Conservation (phyloP, 495 filamentous ascomycete genomes). For the Penicillium antarcticum region DNA sequence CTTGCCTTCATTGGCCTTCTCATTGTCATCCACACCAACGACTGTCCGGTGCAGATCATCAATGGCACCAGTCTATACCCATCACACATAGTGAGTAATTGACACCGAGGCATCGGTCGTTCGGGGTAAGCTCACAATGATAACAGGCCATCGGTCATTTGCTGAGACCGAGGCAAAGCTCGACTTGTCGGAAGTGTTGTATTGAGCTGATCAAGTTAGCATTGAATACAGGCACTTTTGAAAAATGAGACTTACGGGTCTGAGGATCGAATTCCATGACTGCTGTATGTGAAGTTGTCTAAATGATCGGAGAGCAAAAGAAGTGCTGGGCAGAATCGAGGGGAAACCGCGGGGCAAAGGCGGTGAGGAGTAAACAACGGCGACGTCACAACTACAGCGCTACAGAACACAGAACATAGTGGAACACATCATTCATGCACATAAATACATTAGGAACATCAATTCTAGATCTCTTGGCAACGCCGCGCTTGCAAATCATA, state of each 20-base stretch:
- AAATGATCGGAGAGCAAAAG: not conserved
- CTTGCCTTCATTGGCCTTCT: slow-evolving; percentile 77
- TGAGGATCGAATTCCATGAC: slow-evolving; percentile 62
- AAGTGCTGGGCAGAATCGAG: slow-evolving; percentile 5
- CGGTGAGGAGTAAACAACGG: slow-evolving; percentile 1
- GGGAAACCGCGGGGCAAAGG: slow-evolving; percentile 5
- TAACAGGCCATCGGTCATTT: slow-evolving; percentile 86
- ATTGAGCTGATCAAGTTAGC: slow-evolving; percentile 59
- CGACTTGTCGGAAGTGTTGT: slow-evolving; percentile 71
- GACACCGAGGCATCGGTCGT: not conserved
- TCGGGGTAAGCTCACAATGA: slow-evolving; percentile 58
- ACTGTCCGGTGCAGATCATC: slow-evolving; percentile 86
- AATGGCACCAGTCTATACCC: slow-evolving; percentile 78
- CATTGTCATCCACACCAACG: slow-evolving; percentile 44
- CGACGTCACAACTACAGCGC: slow-evolving; percentile 2
- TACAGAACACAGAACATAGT: too few species aligned
- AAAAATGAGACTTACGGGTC: slow-evolving; percentile 60
- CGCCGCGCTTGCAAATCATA: slow-evolving; percentile 25
- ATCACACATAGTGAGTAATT: slow-evolving; percentile 14
- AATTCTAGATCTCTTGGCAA: slow-evolving; percentile 19
- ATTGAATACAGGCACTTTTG: not conserved
- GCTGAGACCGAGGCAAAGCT: slow-evolving; percentile 87
- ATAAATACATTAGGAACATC: slow-evolving; percentile 5
- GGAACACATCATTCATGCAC: slow-evolving; percentile 3
- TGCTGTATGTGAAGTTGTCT: not conserved